Evolutionary conservation across 2,329 filamentous ascomycete species (phyloP).

Genomic region (Colletotrichum salicis): DNA sequence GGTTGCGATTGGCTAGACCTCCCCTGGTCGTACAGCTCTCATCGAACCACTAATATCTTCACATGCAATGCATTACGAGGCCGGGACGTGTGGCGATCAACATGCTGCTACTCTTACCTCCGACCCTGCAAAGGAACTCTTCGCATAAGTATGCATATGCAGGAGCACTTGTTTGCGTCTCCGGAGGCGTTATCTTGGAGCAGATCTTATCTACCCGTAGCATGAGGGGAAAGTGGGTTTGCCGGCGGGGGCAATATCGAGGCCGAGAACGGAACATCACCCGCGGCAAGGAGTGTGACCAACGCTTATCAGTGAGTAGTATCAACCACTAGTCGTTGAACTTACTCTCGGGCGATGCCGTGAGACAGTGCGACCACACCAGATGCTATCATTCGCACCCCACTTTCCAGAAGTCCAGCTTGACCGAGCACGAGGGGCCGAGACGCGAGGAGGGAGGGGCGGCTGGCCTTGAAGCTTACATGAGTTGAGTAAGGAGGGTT

Average conservation of each 20-base stretch:
- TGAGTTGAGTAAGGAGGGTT: not conserved
- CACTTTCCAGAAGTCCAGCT: not conserved
- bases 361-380: not conserved
- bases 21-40: too few relatives aligned
- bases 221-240: slow-evolving; percentile 29
- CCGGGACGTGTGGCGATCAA: not conserved
- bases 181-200: slow-evolving; percentile 9
- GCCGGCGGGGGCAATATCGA: not conserved
- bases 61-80: not conserved
- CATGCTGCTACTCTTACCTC: not conserved
- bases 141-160: not conserved
- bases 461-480: not conserved
- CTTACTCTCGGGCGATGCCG: not conserved
- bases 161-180: too few relatives aligned
- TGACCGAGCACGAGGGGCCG: not conserved
- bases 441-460: not conserved
- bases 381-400: slow-evolving; percentile 18
- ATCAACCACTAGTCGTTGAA: not conserved
- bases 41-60: not conserved
- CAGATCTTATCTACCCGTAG: slow-evolving; percentile 6
- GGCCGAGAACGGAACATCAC: slow-evolving; percentile 16
- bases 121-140: not conserved
- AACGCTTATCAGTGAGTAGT: not conserved
- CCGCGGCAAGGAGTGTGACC: not conserved
- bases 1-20: not conserved